Base-by-base conservation (phyloP, 2,329 filamentous ascomycete species). In the Huntiella bhutanensis region DNA sequence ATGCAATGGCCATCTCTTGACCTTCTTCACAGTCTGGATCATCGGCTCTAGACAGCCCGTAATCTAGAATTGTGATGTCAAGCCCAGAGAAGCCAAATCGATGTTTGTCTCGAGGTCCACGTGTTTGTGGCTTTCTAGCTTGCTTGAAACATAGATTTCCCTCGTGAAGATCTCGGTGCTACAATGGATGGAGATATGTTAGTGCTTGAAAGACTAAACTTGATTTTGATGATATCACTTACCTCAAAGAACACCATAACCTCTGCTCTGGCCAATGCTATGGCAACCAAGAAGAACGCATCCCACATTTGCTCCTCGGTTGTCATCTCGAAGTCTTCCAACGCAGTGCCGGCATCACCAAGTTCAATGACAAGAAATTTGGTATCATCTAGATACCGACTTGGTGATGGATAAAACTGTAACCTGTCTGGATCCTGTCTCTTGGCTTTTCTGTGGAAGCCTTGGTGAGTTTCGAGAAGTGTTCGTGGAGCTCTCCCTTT, bases 131-230 rank as follows among this genome's bases (percentile, higher is more conserved):
- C 2, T 62, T 53, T 2, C 60, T 55, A 1, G 62, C 58, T 45
- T 64, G 65, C 3, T 67, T 64, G 41, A 79, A 65, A 51, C 75
- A 79, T 12, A 80, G 58, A 52, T 80, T 79, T 4, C 75, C 75
- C 52, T 80, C 75, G 53, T 80, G 75, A 3, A 80, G 62, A 53
- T 80, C 75, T 4, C 75, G 71, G 53, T 80, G 75, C 72, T 77
- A 50, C 3, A 5, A 46, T 28, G 7, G 22, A 10, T 8, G 22
- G 8, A 28, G 22, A 28, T 55, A 47, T 55, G 54, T 28, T 37
- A 41, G 37, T 10, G 3, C 8, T 10, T 7, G 11, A 40, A 6
- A 12, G 15, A 22, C 10, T 35, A 7, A 33, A 28, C 17, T 15
- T 12, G 11, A 5, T 10, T 3, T 34, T 13, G 3, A 4, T 28